phyloP scores from a whole-genome alignment of 768 basidiomycete species.

The Leccinum incarnatum region DNA sequence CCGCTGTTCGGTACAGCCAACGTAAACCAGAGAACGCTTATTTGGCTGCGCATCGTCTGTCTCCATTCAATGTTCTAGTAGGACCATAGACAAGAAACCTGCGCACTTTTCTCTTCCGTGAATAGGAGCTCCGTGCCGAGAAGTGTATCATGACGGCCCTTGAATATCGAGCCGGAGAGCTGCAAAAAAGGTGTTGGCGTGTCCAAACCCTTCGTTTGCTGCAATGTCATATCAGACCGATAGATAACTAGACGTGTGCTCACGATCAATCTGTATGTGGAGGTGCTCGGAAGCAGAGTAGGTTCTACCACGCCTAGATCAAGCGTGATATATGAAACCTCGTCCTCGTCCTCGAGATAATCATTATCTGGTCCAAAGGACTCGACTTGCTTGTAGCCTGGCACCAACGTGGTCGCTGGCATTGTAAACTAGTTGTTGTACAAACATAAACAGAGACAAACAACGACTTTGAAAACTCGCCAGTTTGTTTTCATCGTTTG shows the following conservation, averaged over 20 bases:
- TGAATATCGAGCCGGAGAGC: constrained; percentile 70
- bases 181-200: constrained; percentile 77
- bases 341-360: constrained; percentile 55
- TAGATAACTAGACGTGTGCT: constrained; percentile 23
- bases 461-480: constrained; percentile 22
- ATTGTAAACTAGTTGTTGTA: constrained; percentile 5
- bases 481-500: constrained; percentile 17
- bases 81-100: no score
- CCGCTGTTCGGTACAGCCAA: constrained; percentile 53
- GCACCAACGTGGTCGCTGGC: constrained; percentile 36
- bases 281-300: constrained; percentile 68
- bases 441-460: constrained; percentile 31
- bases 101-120: constrained; percentile 60
- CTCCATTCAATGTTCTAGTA: constrained; percentile 29
- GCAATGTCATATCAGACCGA: not conserved
- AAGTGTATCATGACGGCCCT: constrained; percentile 62
- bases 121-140: constrained; percentile 78
- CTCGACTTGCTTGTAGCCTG: constrained; percentile 67
- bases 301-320: constrained; percentile 73
- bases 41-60: constrained; percentile 55
- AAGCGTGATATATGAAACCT: constrained; percentile 66
- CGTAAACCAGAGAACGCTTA: constrained; percentile 46
- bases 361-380: constrained; percentile 65
- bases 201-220: constrained; percentile 58
- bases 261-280: constrained; percentile 73